Percentiles rank a stretch among this genome's conserved stretches.
These are phyloP conservation scores for Diaporthe vexans DNA, from an alignment of 2,329 filamentous ascomycete genomes.

Conservation along the genomic window DNA sequence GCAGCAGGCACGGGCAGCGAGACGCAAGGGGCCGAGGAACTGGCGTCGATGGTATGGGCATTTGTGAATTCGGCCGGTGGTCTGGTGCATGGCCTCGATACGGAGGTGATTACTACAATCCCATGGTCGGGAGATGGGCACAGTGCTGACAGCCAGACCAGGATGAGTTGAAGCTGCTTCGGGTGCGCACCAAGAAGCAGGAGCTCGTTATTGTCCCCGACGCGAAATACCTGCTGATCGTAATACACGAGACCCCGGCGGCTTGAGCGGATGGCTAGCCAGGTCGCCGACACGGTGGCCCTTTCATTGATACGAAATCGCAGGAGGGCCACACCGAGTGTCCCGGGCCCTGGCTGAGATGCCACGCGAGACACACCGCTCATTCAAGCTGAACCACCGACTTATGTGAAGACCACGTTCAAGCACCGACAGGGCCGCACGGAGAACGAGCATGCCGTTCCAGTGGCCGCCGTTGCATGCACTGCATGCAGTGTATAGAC, in stretches of 20 bases:
- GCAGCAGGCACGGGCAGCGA: conserved; percentile 59
- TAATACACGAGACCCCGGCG: conserved; percentile 85
- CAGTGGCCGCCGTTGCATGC: conserved; percentile 12
- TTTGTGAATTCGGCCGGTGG: conserved; percentile 79
- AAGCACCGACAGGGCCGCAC: not conserved
- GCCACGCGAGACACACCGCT: conserved; percentile 21
- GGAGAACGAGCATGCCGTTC: conserved; percentile 3
- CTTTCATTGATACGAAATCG: not conserved
- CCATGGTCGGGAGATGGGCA: not conserved
- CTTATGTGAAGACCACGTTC: conserved; percentile 52
- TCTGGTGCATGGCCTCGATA: conserved; percentile 80
- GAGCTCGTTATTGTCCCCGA: conserved; percentile 89
- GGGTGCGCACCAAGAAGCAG: conserved; percentile 86
- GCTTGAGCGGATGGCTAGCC: conserved; percentile 58
- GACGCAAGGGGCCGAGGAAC: conserved; percentile 76
- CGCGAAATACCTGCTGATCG: conserved; percentile 81
- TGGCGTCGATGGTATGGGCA: conserved; percentile 82
- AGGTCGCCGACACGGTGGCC: conserved; percentile 21
- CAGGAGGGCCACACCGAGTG: not conserved
- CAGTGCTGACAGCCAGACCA: conserved; percentile 48
- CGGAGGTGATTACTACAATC: conserved; percentile 65
- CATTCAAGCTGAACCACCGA: conserved; percentile 29
- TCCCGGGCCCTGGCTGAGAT: conserved; percentile 11
- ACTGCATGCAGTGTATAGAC: conserved; percentile 11
- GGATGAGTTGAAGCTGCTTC: conserved; percentile 83